Percentiles rank a stretch among this genome's conserved stretches.
Evolutionary conservation across 164 flowering plant genomes (phyloP).

Genomic region (Liquidambar formosana): DNA sequence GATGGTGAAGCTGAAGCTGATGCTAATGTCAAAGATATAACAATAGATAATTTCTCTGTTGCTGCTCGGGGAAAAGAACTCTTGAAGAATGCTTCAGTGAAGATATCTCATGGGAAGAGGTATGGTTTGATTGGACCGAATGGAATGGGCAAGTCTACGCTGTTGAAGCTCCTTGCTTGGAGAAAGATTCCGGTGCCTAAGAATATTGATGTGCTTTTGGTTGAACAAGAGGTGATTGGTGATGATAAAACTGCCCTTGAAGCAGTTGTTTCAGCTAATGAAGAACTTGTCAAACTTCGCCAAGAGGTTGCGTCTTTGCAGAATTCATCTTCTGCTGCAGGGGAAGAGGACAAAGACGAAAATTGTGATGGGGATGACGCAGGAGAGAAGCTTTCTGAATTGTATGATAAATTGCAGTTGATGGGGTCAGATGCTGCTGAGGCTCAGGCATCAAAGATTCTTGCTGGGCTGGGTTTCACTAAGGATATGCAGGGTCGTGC

Average conservation of each 20-base stretch:
- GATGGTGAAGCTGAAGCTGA: slow-evolving; percentile 67
- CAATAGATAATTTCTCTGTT: slow-evolving; percentile 68
- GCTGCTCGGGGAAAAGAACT: slow-evolving; percentile 77
- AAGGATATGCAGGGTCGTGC: slow-evolving; percentile 73
- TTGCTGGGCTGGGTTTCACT: slow-evolving; percentile 82
- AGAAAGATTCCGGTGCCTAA: slow-evolving; percentile 86
- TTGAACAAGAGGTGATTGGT: slow-evolving; percentile 84
- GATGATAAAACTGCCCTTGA: slow-evolving; percentile 69
- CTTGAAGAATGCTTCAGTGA: slow-evolving; percentile 60
- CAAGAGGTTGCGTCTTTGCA: slow-evolving; percentile 60
- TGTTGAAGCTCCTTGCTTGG: slow-evolving; percentile 84
- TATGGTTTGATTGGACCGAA: slow-evolving; percentile 87
- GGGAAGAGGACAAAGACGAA: slow-evolving; percentile 28
- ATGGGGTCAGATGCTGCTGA: slow-evolving; percentile 87
- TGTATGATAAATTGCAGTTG: slow-evolving; percentile 67
- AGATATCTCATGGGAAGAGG: slow-evolving; percentile 74
- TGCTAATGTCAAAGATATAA: slow-evolving; percentile 77
- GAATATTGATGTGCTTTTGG: slow-evolving; percentile 84
- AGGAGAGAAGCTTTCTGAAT: slow-evolving; percentile 71
- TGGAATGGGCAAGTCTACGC: slow-evolving; percentile 77
- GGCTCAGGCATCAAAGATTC: slow-evolving; percentile 81
- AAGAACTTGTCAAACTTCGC: slow-evolving; percentile 66
- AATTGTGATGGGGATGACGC: slow-evolving; percentile 39
- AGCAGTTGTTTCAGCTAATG: slow-evolving; percentile 86
- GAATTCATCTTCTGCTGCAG: slow-evolving; percentile 25